Base-by-base conservation (phyloP, 345 rosid genomes). In the Acer negundo region DNA sequence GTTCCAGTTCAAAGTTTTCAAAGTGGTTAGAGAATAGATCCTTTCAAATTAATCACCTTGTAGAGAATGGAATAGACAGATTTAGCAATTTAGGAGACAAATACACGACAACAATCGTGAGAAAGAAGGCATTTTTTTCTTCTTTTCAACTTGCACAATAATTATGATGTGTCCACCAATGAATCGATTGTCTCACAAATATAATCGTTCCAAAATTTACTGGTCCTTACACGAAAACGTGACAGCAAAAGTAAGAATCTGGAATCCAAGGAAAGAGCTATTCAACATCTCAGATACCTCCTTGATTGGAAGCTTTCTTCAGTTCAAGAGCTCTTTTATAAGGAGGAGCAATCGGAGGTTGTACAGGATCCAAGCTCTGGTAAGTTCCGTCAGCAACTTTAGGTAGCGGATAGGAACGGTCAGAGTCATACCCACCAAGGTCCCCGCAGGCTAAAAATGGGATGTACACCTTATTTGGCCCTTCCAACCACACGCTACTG, bases 321-420 rank as follows among this genome's bases (percentile, higher is more conserved):
- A 92, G 80, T 79, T 92, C 95, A 73, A 94, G 95, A 47, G 97
- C 97, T 83, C 95, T 84, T 87, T 89, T 88, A 71, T 92, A 92
- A 76, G 98, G 97, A 4, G 98, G 99, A 13, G 97, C 97, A 61
- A 92, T 91, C 11, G 99, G 98, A 20, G 97, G 94, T 67, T 96
- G 98, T 59, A 96, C 89, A 63, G 97, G 97, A 82, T 92, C 94
- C 83, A 96, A 81, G 81, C 95, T 91, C 87, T 87, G 90, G 84
- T 91, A 87, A 11, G 80, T 81, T n/a, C 97, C 94, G 3, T 89
- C 95, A 2, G 92, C 90, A 46, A 80, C 91, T 89, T 86, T 91
- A 0, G 97, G 94, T 2, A 92, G 90, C 2, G 97, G 99, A 83
- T 94, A 96, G 19, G 97, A 96, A 67, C 92, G 93, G 80, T 96